phyloP scores from a whole-genome alignment of 177 flowering plant species.

The Telopea speciosissima region DNA sequence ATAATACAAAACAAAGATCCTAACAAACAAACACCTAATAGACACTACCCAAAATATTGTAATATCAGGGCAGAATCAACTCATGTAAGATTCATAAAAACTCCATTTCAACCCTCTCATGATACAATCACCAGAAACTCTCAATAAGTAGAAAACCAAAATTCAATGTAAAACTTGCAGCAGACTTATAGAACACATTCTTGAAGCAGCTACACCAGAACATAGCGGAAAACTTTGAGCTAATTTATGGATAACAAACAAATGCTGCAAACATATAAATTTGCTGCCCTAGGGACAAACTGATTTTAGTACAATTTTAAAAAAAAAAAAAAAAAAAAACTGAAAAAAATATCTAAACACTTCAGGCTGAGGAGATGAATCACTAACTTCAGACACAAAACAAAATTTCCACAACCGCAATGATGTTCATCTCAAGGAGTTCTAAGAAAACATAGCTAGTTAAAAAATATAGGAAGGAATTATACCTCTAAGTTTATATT shows the following conservation, averaged over 20 bases:
- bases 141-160: not conserved
- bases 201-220: not conserved
- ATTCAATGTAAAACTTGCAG: not conserved
- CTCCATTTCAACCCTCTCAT: not conserved
- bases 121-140: not conserved
- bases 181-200: not conserved
- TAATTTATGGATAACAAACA: not conserved
- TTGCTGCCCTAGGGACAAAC: not conserved
- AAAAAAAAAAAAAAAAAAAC: too few relatives aligned
- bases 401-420: not conserved
- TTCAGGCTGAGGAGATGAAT: not conserved
- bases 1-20: not conserved
- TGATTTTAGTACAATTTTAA: not conserved
- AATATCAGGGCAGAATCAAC: not conserved
- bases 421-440: not conserved
- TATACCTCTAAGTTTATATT: conserved; percentile 83
- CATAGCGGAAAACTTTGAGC: not conserved
- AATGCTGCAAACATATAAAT: not conserved
- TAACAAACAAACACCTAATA: too few relatives aligned
- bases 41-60: not conserved
- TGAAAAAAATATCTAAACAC: too few relatives aligned
- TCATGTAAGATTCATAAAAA: not conserved
- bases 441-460: not conserved
- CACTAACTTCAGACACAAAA: not conserved
- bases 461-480: conserved; percentile 14